Evolutionary conservation across 305 asterid species (phyloP), one percentile per base, ranked within the genome.

Genomic region (Fraxinus baroniana): DNA sequence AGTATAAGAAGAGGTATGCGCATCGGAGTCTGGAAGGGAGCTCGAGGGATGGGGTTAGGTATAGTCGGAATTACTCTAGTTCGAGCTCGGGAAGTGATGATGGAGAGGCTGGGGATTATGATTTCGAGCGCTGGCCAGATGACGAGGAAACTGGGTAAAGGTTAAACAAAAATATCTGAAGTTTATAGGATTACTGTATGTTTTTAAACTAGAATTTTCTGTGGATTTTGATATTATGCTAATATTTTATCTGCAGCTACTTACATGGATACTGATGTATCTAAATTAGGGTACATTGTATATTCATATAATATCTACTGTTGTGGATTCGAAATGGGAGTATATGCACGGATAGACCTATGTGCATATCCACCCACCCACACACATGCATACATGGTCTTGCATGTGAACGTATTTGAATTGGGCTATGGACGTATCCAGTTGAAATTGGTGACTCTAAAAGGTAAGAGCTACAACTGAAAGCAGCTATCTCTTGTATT

Each of bases 1-100:
- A 92, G 92, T 92, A 85, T 84, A 88, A 66, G 85, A 88, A 84
- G 90, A 85, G 98, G 87, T 79, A 84, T 80, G 87, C 57, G 88
- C 88, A 72, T 80, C 84, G 72, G 49, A 83, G 83, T 86, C 79
- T 75, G 37, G 86, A 84, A 73, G 80, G 76, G 84, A 79, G 80
- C 64, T 78, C 83, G 70, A 39, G 81, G 76, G 79, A 85, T 70
- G 81, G 82, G 88, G 62, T 91, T 44, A 70, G 91, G 84, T 87
- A 84, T 74, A 81, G 87, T 44, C 91, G 87, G 72, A 85, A 83
- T 87, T 83, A 82, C 88, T 85, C 91, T 15, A 86, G 80, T 86
- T 86, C 87, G 13, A 89, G 91, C 90, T 87, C 87, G 7, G 90
- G 86, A 17, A 88, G 87, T 71, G 92, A 87, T 12, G 89, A 79